Evolutionary conservation across 2,329 filamentous ascomycete species (phyloP), one percentile per base, ranked within the genome.

Genomic region (Tolypocladium capitatum): DNA sequence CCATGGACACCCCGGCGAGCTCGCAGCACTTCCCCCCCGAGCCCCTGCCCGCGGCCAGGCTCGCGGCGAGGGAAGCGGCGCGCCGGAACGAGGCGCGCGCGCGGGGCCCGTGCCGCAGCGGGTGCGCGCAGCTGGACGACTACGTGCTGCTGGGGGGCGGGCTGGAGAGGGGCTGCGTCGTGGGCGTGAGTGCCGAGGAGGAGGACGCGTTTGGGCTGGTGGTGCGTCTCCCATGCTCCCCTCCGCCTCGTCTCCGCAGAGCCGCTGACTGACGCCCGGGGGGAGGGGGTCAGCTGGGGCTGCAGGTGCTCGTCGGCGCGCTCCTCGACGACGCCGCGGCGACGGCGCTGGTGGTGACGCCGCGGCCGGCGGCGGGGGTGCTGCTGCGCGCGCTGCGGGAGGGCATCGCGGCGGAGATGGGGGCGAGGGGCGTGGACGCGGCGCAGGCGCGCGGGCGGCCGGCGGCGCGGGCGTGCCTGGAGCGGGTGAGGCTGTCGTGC

Each of bases 161-260:
- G 0, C 62, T 78, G 11, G 68, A 73, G 58, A 59, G 71, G n/a
- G 76, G 75, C 0, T 62, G 61, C 20, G 68, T 80, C 0, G 70
- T 77, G 1, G 77, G 76, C 1, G 47, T 80, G 47, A 80, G 75
- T 48, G 63, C 71, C 0, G 75, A 77, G 58, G 70, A 72, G 20
- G 71, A 70, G 36, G 65, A 63, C n/a, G 50, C 64, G n/a, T 58
- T 75, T 49, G 74, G 70, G 1, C 49, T 75, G 27, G 51, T 67
- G 59, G 73, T 77, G 48, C 59, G 69, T n/a, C n/a, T n/a, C n/a
- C n/a, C n/a, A n/a, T 61, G 45, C 51, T 32, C 34, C 42, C 20
- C 18, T 45, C n/a, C n/a, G n/a, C n/a, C n/a, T n/a, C n/a, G n/a
- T n/a, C n/a, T n/a, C n/a, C n/a, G n/a, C n/a, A n/a, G n/a, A n/a